These are phyloP conservation scores for Serendipita sp. DNA, from an alignment of 768 basidiomycete genomes.

Conservation along the genomic window DNA sequence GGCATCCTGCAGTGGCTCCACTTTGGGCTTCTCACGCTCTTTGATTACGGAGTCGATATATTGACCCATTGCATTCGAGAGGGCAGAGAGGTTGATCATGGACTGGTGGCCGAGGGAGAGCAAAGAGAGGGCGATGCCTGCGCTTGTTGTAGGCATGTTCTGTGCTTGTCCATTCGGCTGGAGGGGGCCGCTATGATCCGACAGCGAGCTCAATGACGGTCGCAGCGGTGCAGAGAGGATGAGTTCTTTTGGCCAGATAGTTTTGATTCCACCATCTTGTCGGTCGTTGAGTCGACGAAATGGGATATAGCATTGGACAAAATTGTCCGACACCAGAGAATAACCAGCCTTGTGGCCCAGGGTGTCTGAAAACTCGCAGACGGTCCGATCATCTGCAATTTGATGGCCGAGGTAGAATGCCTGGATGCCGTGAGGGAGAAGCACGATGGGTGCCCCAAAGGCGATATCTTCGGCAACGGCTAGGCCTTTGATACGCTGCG, in stretches of 20 bases:
- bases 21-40: neutral
- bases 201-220: neutral
- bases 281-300: neutral
- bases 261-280: slow-evolving; percentile 5
- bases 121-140: neutral
- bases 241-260: neutral
- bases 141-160: neutral
- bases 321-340: neutral
- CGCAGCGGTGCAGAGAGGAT: neutral
- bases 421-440: neutral
- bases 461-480: neutral
- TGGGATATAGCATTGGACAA: neutral
- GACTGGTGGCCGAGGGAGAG: neutral
- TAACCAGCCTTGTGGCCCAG: neutral
- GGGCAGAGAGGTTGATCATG: neutral
- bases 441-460: neutral
- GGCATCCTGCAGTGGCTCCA: neutral
- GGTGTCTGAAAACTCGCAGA: neutral
- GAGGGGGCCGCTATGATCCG: neutral
- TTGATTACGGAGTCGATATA: neutral
- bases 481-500: neutral
- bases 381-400: neutral
- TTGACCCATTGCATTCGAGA: neutral
- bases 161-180: neutral
- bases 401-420: neutral